These are phyloP conservation scores for Delphinella strobiligena DNA, from an alignment of 2,329 filamentous ascomycete species.

Conservation along the genomic window DNA sequence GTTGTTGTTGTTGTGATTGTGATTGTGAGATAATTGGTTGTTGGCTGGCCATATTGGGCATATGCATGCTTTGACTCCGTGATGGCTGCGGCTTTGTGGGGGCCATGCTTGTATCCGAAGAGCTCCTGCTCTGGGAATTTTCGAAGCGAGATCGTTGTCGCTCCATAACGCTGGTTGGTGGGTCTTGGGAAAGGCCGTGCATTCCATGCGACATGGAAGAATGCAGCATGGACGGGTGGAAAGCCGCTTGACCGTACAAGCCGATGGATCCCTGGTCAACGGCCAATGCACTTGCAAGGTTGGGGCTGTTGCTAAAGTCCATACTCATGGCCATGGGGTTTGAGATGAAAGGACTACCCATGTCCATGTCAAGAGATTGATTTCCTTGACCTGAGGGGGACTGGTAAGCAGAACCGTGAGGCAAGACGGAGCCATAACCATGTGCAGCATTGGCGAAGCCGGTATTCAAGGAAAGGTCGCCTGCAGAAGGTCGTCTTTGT, in stretches of 20 bases:
- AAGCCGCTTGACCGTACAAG: slow-evolving; percentile 29
- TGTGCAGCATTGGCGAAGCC: slow-evolving; percentile 22
- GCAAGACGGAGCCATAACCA: slow-evolving; percentile 25
- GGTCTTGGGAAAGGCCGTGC: slow-evolving; percentile 21
- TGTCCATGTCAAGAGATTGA: slow-evolving; percentile 28
- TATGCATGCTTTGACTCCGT: slow-evolving; percentile 12
- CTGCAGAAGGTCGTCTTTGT: slow-evolving; percentile 14
- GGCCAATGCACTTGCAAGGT: slow-evolving; percentile 19
- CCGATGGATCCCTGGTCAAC: slow-evolving; percentile 22
- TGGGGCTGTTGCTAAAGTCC: slow-evolving; percentile 26
- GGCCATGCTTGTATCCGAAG: slow-evolving; percentile 5
- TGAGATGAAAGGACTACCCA: slow-evolving; percentile 29
- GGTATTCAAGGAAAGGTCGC: slow-evolving; percentile 29
- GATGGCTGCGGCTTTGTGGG: slow-evolving; percentile 14
- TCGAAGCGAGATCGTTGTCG: slow-evolving; percentile 8
- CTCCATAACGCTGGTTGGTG: slow-evolving; percentile 15
- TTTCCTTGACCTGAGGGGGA: slow-evolving; percentile 28
- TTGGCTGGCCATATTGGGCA: slow-evolving; percentile 1
- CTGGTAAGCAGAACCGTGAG: slow-evolving; percentile 28
- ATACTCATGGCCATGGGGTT: slow-evolving; percentile 29
- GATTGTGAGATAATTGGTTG: slow-evolving; percentile 7
- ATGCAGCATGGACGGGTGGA: slow-evolving; percentile 24
- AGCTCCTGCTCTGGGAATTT: slow-evolving; percentile 3
- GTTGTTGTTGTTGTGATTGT: slow-evolving; percentile 5
- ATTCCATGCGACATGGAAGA: slow-evolving; percentile 25